phyloP scores from a whole-genome alignment of 2,329 filamentous ascomycete species.

The Beauveria caledonica region DNA sequence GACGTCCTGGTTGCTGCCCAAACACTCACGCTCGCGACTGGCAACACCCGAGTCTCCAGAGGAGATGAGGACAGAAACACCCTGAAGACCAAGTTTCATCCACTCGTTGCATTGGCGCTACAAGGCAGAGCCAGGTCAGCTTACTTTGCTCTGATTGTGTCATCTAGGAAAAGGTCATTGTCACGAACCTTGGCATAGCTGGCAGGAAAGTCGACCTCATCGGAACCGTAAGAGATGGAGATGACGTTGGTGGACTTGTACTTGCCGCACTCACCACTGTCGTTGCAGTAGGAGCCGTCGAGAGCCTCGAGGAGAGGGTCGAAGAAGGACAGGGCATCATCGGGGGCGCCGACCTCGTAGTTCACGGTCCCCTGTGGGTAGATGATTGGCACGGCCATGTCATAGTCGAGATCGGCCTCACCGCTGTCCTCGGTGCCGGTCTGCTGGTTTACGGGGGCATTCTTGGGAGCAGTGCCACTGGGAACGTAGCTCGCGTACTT shows the following conservation, averaged over 20 bases:
- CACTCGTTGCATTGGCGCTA: conserved; percentile 34
- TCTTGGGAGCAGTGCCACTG: conserved; percentile 27
- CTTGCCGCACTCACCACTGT: conserved; percentile 32
- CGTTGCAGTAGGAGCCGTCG: conserved; percentile 45
- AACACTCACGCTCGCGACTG: conserved; percentile 13
- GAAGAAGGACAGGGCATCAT: conserved; percentile 19
- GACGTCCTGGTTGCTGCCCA: conserved; percentile 13
- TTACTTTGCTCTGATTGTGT: background rate
- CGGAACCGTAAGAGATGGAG: conserved; percentile 37
- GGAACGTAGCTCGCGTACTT: conserved; percentile 27
- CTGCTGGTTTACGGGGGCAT: conserved; percentile 21
- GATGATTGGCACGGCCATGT: conserved; percentile 40
- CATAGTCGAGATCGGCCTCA: conserved; percentile 41
- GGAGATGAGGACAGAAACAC: conserved; percentile 32
- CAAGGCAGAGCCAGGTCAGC: background rate
- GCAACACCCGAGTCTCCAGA: conserved; percentile 33
- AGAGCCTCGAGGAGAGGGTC: conserved; percentile 44
- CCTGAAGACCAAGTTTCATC: conserved; percentile 37
- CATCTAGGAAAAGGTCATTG: background rate
- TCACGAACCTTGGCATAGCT: conserved; percentile 29
- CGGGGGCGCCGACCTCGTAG: conserved; percentile 22
- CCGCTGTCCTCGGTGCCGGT: conserved; percentile 21
- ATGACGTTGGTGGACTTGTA: conserved; percentile 22
- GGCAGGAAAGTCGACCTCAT: conserved; percentile 33
- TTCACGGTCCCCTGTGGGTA: conserved; percentile 40